A percentile compares a stretch with the other conserved stretches of the same genome.
These are phyloP conservation scores for Coemansia sp. DNA, from an alignment of 192 early-diverging fungal genomes.

Conservation along the genomic window DNA sequence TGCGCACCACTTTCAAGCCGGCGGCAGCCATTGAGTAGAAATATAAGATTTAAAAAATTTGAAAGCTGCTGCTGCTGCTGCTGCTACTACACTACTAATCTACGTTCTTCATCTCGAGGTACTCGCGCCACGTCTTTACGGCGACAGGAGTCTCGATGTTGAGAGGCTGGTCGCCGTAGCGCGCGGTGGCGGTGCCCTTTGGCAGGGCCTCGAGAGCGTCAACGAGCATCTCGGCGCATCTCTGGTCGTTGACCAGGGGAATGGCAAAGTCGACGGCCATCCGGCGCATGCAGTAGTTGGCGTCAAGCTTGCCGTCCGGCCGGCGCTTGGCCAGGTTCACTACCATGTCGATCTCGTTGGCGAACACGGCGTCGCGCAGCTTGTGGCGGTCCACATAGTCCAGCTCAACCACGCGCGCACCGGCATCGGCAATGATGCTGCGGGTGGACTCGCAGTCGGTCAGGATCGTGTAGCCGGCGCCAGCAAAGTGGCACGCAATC, in stretches of 20 bases:
- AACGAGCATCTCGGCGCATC: conserved; percentile 92
- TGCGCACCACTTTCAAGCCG: conserved; percentile 13
- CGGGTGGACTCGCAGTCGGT: conserved; percentile 68
- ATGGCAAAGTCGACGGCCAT: conserved; percentile 97
- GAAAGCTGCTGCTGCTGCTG: no score
- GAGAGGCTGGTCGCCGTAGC: conserved; percentile 23
- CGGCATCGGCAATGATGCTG: conserved; percentile 50
- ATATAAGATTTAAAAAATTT: neutral
- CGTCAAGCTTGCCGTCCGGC: conserved; percentile 59
- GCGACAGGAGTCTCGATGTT: conserved; percentile 61
- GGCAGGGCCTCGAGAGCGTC: conserved; percentile 72
- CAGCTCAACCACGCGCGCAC: conserved; percentile 51
- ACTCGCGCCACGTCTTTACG: conserved; percentile 73
- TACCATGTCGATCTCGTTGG: conserved; percentile 70
- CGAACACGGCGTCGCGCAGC: conserved; percentile 62
- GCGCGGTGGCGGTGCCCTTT: conserved; percentile 38
- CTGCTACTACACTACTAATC: neutral
- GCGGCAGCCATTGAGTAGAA: neutral
- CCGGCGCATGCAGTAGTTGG: conserved; percentile 84
- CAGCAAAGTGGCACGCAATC: conserved; percentile 63
- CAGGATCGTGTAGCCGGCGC: conserved; percentile 69
- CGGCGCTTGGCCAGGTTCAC: conserved; percentile 73
- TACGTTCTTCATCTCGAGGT: conserved; percentile 59
- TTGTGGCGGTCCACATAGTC: conserved; percentile 60
- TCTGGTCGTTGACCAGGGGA: conserved; percentile 93